These are phyloP conservation scores for Sclerotinia minor DNA, from an alignment of 2,329 filamentous ascomycete genomes.

Conservation along the genomic window DNA sequence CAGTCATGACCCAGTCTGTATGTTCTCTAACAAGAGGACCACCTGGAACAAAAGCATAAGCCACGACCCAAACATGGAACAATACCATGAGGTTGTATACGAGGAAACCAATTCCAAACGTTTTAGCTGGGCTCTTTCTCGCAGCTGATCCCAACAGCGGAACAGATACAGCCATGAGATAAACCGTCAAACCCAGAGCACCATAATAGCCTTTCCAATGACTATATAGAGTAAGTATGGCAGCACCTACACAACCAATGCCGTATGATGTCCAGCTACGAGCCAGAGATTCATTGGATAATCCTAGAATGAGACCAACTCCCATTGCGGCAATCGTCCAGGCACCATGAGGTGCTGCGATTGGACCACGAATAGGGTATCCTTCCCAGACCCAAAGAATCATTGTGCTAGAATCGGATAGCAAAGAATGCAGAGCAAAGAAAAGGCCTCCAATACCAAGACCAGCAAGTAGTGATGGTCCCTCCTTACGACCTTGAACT, in stretches of 20 bases:
- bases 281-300: constrained; percentile 68
- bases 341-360: constrained; percentile 86
- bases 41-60: constrained; percentile 95
- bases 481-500: constrained; percentile 57
- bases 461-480: constrained; percentile 70
- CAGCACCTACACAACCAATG: constrained; percentile 75
- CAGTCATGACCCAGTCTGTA: constrained; percentile 92
- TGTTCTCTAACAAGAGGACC: constrained; percentile 89
- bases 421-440: constrained; percentile 86
- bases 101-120: constrained; percentile 86
- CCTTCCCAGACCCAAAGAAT: constrained; percentile 98
- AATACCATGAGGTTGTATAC: constrained; percentile 91
- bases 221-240: constrained; percentile 70
- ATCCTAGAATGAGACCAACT: constrained; percentile 71
- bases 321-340: constrained; percentile 88
- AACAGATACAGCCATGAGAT: constrained; percentile 77
- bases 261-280: constrained; percentile 79
- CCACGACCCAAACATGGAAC: constrained; percentile 98
- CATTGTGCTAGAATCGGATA: constrained; percentile 98
- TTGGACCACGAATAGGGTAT: constrained; percentile 84
- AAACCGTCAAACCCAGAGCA: constrained; percentile 71
- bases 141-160: constrained; percentile 75
- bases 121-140: constrained; percentile 71
- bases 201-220: constrained; percentile 93
- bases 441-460: constrained; percentile 80